Evolutionary conservation across 2,329 filamentous ascomycete genomes (phyloP).

Genomic region (Pyricularia grisea): DNA sequence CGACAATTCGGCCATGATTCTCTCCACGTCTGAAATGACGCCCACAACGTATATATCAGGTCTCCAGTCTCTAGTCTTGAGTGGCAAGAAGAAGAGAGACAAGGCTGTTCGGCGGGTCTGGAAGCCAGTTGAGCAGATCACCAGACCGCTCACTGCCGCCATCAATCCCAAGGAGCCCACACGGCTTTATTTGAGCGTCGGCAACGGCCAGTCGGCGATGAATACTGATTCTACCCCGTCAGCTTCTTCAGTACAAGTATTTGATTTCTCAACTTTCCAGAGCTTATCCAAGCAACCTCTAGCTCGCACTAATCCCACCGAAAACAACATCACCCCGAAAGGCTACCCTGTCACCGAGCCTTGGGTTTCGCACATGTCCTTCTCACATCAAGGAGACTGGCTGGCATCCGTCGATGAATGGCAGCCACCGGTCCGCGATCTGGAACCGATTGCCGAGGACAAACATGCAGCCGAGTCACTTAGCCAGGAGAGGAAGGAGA

Average conservation of each 20-base stretch:
- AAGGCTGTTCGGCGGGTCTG: constrained; percentile 43
- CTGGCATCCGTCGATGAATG: constrained; percentile 88
- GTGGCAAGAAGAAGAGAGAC: constrained; percentile 39
- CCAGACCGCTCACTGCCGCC: constrained; percentile 45
- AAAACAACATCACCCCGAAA: constrained; percentile 65
- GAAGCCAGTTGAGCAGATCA: constrained; percentile 30
- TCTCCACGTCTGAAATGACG: constrained; percentile 83
- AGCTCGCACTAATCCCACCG: constrained; percentile 78
- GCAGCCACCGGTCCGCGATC: constrained; percentile 63
- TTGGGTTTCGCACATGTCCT: constrained; percentile 62
- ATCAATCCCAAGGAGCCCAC: constrained; percentile 54
- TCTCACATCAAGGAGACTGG: constrained; percentile 78
- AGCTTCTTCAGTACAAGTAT: constrained; percentile 64
- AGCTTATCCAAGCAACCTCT: constrained; percentile 82
- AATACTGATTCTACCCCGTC: constrained; percentile 39
- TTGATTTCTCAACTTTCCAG: constrained; percentile 70
- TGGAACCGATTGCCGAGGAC: constrained; percentile 41
- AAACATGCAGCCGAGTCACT: not conserved
- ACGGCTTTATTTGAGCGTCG: constrained; percentile 59
- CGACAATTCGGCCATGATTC: constrained; percentile 84
- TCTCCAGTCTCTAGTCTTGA: constrained; percentile 57
- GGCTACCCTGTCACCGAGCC: constrained; percentile 68
- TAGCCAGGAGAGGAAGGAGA: constrained; percentile 36
- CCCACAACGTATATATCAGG: constrained; percentile 78
- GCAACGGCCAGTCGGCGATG: constrained; percentile 48